phyloP scores from a whole-genome alignment of 1,284 basidiomycete genomes.

The Singerocomus inundabilis region DNA sequence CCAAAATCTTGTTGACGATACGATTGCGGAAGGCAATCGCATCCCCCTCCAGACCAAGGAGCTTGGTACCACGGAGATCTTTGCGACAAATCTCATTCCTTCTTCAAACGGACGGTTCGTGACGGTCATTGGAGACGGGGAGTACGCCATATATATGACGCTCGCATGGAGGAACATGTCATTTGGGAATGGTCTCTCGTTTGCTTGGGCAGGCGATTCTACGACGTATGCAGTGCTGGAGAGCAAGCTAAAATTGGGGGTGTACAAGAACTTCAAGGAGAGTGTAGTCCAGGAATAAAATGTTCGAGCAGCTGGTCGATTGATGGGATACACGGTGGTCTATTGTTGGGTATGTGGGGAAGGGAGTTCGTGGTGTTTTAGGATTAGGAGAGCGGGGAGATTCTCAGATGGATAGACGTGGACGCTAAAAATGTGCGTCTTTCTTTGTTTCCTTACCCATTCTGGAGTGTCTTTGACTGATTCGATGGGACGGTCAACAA shows the following conservation, averaged over 20 bases:
- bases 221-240: constrained; percentile 98
- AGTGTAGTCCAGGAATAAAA: too few species aligned
- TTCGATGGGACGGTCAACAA: constrained; percentile 38
- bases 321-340: constrained; percentile 86
- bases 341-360: constrained; percentile 83
- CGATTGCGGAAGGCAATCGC: constrained; percentile 76
- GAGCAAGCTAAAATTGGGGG: constrained; percentile 77
- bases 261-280: too few species aligned
- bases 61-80: constrained; percentile 94
- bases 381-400: constrained; percentile 97
- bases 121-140: constrained; percentile 90
- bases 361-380: constrained; percentile 96
- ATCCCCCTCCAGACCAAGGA: constrained; percentile 82
- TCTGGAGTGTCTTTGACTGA: constrained; percentile 3
- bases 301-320: constrained; percentile 82
- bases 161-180: constrained; percentile 99
- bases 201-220: constrained; percentile 96
- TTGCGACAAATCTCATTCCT: constrained; percentile 84
- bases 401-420: constrained; percentile 93
- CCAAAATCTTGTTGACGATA: constrained; percentile 58
- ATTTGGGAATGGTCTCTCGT: constrained; percentile 89
- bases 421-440: constrained; percentile 91
- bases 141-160: too few species aligned
- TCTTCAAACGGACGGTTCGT: constrained; percentile 97
- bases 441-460: neutral